Evolutionary conservation across 2,329 filamentous ascomycete species (phyloP).

Genomic region (Phaeomoniella chlamydospora): DNA sequence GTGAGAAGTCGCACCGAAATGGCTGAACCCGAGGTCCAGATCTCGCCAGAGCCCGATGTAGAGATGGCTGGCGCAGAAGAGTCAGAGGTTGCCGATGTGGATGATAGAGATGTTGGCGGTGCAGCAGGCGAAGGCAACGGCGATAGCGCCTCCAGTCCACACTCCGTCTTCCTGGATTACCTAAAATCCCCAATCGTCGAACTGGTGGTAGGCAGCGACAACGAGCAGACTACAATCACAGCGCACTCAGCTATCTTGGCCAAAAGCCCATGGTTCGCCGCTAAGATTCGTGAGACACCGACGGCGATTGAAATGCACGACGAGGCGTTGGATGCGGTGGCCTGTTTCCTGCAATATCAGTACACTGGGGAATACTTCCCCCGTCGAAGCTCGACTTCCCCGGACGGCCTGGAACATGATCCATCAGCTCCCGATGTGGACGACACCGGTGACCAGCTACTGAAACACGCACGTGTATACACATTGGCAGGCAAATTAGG

Average conservation of each 20-base stretch:
- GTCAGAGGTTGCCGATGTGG: slow-evolving; percentile 7
- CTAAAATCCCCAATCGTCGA: slow-evolving; percentile 56
- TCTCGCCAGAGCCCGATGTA: slow-evolving; percentile 10
- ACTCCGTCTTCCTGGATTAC: slow-evolving; percentile 25
- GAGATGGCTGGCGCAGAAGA: slow-evolving; percentile 13
- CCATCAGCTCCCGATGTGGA: slow-evolving; percentile 52
- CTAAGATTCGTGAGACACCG: slow-evolving; percentile 12
- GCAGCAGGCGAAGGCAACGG: slow-evolving; percentile 8
- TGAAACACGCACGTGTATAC: slow-evolving; percentile 82
- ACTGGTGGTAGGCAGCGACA: slow-evolving; percentile 48
- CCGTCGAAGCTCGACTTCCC: slow-evolving; percentile 38
- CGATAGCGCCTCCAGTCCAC: slow-evolving; percentile 6
- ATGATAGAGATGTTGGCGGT: slow-evolving; percentile 9
- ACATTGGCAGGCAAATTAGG: slow-evolving; percentile 72
- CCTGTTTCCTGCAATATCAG: slow-evolving; percentile 68
- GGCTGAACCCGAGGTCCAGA: slow-evolving; percentile 12
- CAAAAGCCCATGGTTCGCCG: slow-evolving; percentile 60
- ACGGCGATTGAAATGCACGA: slow-evolving; percentile 48
- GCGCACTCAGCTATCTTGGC: slow-evolving; percentile 67
- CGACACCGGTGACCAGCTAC: slow-evolving; percentile 64
- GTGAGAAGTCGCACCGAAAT: slow-evolving; percentile 6
- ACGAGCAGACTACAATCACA: slow-evolving; percentile 48
- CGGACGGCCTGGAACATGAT: slow-evolving; percentile 56
- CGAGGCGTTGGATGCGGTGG: slow-evolving; percentile 59
- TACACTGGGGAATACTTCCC: slow-evolving; percentile 85